A percentile compares a stretch with the other conserved stretches of the same genome.
These are phyloP conservation scores for Leishmania guyanensis DNA, from an alignment of 208 protist genomes.

Conservation along the genomic window DNA sequence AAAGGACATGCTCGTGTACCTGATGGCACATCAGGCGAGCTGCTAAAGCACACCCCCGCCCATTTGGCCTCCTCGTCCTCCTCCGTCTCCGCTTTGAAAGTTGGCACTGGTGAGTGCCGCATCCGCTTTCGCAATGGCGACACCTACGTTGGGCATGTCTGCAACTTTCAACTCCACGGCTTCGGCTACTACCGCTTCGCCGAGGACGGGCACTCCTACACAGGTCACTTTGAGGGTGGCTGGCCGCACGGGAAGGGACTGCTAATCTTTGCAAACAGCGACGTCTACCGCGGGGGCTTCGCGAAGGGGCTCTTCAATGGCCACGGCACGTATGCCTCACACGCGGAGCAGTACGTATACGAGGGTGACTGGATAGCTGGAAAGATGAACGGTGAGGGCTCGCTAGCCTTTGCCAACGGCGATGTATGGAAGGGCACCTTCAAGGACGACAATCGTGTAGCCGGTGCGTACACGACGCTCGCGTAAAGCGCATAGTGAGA, in stretches of 20 bases:
- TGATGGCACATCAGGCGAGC: neutral
- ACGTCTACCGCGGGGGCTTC: constrained; percentile 60
- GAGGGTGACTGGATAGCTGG: constrained; percentile 70
- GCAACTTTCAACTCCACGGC: constrained; percentile 56
- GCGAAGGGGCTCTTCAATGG: constrained; percentile 55
- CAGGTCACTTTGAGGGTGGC: constrained; percentile 46
- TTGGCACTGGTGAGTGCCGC: constrained; percentile 48
- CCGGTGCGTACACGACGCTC: constrained; percentile 42
- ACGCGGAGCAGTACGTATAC: constrained; percentile 50
- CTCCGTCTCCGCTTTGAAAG: neutral
- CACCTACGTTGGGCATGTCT: constrained; percentile 59
- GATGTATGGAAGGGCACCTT: constrained; percentile 72
- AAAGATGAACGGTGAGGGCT: constrained; percentile 60
- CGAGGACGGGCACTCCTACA: constrained; percentile 51
- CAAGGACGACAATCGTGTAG: constrained; percentile 41
- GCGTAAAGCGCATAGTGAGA: neutral
- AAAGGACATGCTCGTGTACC: neutral
- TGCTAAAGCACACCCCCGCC: neutral
- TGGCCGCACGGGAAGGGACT: constrained; percentile 58
- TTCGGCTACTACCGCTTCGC: constrained; percentile 60
- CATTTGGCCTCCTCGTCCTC: neutral
- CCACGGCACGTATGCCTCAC: constrained; percentile 43
- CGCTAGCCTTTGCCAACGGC: constrained; percentile 65
- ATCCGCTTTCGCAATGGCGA: constrained; percentile 64
- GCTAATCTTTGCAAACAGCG: constrained; percentile 61